Conservation (phyloP, 805 yeast genomes). For the Candida verbasci region DNA sequence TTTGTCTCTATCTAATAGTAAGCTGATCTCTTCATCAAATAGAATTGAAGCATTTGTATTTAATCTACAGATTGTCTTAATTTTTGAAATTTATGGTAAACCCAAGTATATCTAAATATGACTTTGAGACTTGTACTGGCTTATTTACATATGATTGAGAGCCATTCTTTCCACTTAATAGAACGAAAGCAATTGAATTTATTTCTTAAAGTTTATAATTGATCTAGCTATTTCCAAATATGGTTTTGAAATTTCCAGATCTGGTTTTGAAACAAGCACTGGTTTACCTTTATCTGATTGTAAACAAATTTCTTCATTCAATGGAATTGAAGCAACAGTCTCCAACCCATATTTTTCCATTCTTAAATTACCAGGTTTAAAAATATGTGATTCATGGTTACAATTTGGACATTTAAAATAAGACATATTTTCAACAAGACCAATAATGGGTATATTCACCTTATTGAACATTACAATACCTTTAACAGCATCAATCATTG, state of each 20-base stretch:
- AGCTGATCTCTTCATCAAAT: too few relatives aligned
- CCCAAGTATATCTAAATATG: too few relatives aligned
- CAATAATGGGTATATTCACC: slow-evolving; percentile 67
- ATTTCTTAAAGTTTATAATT: slow-evolving; percentile 6
- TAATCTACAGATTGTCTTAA: too few relatives aligned
- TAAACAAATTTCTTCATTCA: slow-evolving; percentile 54
- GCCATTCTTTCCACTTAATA: too few relatives aligned
- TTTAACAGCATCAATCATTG: slow-evolving; percentile 72
- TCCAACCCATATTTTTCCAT: slow-evolving; percentile 47
- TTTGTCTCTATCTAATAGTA: too few relatives aligned
- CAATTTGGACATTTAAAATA: slow-evolving; percentile 73
- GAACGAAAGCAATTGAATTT: background rate
- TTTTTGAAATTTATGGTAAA: too few relatives aligned
- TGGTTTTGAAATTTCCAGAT: slow-evolving; percentile 35
- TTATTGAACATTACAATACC: slow-evolving; percentile 77
- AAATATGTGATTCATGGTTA: slow-evolving; percentile 64
- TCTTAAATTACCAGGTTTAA: slow-evolving; percentile 58
- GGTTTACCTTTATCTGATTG: slow-evolving; percentile 68
- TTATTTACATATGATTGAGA: too few relatives aligned
- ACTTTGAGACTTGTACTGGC: too few relatives aligned
- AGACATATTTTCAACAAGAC: slow-evolving; percentile 83
- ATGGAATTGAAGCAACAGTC: slow-evolving; percentile 64
- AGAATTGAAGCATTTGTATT: too few relatives aligned
- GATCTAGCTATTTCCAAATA: slow-evolving; percentile 46
- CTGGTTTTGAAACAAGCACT: slow-evolving; percentile 42